These are phyloP conservation scores for Mycena vulgaris DNA, from an alignment of 768 basidiomycete species.

Conservation along the genomic window DNA sequence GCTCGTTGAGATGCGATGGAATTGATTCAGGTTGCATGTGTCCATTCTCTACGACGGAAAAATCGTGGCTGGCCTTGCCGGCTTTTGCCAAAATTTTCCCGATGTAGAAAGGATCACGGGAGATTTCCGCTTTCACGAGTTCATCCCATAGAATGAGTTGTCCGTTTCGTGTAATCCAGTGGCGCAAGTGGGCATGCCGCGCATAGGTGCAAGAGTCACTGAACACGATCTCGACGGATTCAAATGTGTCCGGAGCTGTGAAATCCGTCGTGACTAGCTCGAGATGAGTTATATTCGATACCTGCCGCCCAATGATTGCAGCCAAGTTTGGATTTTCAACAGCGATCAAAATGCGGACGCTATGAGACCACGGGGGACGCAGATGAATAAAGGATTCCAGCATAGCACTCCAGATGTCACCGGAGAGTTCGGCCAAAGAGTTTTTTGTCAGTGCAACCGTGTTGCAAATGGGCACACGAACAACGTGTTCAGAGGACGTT, in stretches of 20 bases:
- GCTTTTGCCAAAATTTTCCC: neutral
- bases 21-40: too few species aligned
- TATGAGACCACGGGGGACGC: neutral
- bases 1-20: too few species aligned
- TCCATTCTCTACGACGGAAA: neutral
- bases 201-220: neutral
- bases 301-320: neutral
- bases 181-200: neutral
- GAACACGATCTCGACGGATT: neutral
- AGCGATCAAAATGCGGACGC: constrained; percentile 1
- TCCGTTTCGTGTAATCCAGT: neutral
- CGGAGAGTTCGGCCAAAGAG: neutral
- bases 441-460: neutral
- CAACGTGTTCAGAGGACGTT: neutral
- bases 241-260: neutral
- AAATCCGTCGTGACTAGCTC: neutral
- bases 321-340: neutral
- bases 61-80: neutral
- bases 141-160: neutral
- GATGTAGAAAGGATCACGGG: neutral
- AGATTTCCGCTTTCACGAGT: neutral
- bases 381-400: neutral
- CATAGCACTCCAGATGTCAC: neutral
- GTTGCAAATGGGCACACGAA: neutral
- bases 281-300: neutral